Evolutionary conservation across 2,329 filamentous ascomycete species (phyloP), one percentile per base, ranked within the genome.

Genomic region (Endocalyx cinctus): DNA sequence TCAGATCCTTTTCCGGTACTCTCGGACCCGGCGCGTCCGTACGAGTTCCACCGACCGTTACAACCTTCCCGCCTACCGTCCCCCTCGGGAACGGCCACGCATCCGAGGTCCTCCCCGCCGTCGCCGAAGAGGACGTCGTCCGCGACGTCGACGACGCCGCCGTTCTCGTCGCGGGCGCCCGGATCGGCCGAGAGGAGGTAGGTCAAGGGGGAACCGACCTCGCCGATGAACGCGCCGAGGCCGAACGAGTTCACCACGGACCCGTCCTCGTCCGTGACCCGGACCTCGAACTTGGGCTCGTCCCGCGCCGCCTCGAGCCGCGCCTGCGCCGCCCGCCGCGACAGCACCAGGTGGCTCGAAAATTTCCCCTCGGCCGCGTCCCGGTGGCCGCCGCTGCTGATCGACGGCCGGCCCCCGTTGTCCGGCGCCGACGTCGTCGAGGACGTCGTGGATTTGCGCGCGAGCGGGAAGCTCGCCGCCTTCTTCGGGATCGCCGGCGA

Each of bases 321-420:
- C 0, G 69, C 59, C 52, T 88, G 83, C 0, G 84, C 84, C 12
- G 76, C 72, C 6, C 79, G 62, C 0, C 83, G 75, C 2, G 80
- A 68, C 14, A 60, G 49, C 34, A 62, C 56, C 12, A 76, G 66
- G 43, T 73, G 64, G 37, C 63, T 71, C 34, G 61, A 63, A 11
- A 61, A 31, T 30, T 51, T 54, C n/a, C n/a, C 2, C 46, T 41
- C 14, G 50, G 48, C 38, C 49, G 42, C 6, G 47, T 39, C 32
- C 46, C 41, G 27, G 35, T 46, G 8, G 48, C 41, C 10, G 41
- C 46, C 17, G n/a, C 8, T n/a, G 20, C n/a, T n/a, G n/a, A n/a
- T n/a, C 2, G 47, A 42, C 14, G 50, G 48, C 38, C 49, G 42
- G 5, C 47, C 39, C 32, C 46, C 41, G 27, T 37, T 46, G 8